These are phyloP conservation scores for Cinchona pubescens DNA, from an alignment of 257 asterid genomes.

Conservation along the genomic window DNA sequence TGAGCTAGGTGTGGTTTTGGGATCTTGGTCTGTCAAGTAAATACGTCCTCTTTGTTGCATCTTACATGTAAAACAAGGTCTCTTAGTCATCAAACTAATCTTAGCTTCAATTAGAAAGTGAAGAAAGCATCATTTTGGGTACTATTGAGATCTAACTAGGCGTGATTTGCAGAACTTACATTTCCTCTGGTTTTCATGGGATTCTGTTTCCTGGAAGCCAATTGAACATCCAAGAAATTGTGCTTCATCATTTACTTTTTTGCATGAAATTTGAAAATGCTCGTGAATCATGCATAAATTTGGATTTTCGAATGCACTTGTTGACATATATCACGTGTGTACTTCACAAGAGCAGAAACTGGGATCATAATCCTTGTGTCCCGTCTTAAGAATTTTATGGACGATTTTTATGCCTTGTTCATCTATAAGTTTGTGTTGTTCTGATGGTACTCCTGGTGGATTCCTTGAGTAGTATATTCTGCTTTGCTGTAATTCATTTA, in stretches of 20 bases:
- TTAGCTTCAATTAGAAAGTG: background rate
- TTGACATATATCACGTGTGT: background rate
- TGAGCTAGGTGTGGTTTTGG: background rate
- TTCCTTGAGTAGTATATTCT: background rate
- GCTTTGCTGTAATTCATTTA: background rate
- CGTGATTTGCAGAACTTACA: too few relatives aligned
- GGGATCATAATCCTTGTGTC: background rate
- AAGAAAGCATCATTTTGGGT: background rate
- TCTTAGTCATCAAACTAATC: background rate
- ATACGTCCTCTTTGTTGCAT: background rate
- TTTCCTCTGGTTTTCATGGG: background rate
- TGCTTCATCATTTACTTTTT: background rate
- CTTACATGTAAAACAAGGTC: background rate
- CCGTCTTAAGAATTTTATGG: background rate
- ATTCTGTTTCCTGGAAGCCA: too few relatives aligned
- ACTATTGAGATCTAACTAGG: background rate
- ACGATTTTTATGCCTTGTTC: constrained; percentile 16
- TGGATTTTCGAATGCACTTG: too few relatives aligned
- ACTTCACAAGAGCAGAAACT: too few relatives aligned
- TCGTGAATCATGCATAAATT: background rate
- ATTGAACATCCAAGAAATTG: background rate
- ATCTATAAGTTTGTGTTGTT: constrained; percentile 35
- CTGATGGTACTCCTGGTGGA: too few relatives aligned
- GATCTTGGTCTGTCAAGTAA: constrained; percentile 2
- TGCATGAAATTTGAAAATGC: background rate